Conservation (phyloP, 148 eudicot genomes). For the Vaccinium myrtillus region DNA sequence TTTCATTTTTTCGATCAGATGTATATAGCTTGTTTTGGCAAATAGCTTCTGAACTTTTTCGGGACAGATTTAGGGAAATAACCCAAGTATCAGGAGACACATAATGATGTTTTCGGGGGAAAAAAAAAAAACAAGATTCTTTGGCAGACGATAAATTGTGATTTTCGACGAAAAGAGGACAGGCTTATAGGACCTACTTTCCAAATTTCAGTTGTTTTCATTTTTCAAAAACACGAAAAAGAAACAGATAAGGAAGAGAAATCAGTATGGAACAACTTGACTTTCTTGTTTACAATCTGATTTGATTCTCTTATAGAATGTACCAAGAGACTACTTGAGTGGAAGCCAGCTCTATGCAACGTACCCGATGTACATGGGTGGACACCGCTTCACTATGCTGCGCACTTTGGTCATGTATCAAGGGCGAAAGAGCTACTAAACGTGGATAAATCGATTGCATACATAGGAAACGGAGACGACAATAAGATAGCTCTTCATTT, state of each 20-base stretch:
- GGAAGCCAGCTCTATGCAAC: not conserved
- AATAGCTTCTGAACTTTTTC: not conserved
- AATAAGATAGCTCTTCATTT: not conserved
- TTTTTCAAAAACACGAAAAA: not conserved
- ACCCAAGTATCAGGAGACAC: not conserved
- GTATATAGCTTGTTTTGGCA: not conserved
- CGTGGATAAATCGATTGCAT: not conserved
- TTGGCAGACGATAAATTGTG: not conserved
- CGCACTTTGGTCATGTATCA: not conserved
- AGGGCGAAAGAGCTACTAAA: not conserved
- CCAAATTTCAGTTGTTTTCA: not conserved
- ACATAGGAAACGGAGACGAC: not conserved
- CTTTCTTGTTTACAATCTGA: not conserved
- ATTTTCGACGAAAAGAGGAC: too few relatives aligned
- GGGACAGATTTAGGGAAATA: not conserved
- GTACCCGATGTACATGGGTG: not conserved
- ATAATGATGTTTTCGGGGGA: too few relatives aligned
- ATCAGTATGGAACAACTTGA: not conserved
- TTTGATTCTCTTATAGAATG: not conserved
- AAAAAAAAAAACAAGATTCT: too few relatives aligned
- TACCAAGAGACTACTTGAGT: not conserved
- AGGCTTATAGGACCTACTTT: not conserved
- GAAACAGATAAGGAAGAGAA: not conserved
- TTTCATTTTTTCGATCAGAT: not conserved
- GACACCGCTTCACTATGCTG: not conserved